Percentiles rank a stretch among this genome's conserved stretches.
Conservation (phyloP, 2,329 filamentous ascomycete genomes). For the Colletotrichum karsti region DNA sequence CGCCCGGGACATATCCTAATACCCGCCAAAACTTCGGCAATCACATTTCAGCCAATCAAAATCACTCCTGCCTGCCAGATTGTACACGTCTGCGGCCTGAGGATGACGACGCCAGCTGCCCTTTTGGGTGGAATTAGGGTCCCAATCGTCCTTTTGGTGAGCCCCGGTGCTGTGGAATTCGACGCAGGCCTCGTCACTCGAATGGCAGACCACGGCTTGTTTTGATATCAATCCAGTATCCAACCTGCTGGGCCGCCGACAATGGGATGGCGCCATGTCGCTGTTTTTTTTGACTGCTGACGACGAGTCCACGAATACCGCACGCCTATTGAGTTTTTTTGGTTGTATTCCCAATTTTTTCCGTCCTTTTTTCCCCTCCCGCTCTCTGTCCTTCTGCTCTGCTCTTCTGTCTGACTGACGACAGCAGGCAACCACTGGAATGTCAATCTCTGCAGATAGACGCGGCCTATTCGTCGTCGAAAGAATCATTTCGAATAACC, state of each 20-base stretch:
- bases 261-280: neutral
- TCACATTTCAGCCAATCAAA: neutral
- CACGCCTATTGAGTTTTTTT: neutral
- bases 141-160: neutral
- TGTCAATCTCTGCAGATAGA: neutral
- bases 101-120: slow-evolving; percentile 29
- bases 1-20: too few relatives aligned
- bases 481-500: neutral
- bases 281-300: slow-evolving; percentile 13
- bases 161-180: neutral
- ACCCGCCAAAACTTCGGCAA: neutral
- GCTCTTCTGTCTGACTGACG: neutral
- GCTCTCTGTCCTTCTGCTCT: too few relatives aligned
- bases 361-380: neutral
- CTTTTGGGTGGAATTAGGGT: slow-evolving; percentile 2
- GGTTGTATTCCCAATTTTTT: neutral
- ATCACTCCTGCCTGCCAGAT: neutral
- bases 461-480: neutral
- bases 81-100: slow-evolving; percentile 21
- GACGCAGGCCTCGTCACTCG: slow-evolving; percentile 17
- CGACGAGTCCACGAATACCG: slow-evolving; percentile 16
- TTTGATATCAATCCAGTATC: slow-evolving; percentile 8
- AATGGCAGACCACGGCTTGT: slow-evolving; percentile 3
- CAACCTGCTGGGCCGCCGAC: neutral
- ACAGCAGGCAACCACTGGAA: neutral